Base-by-base conservation (phyloP, 495 filamentous ascomycete genomes). In the Parathielavia hyrcaniae region DNA sequence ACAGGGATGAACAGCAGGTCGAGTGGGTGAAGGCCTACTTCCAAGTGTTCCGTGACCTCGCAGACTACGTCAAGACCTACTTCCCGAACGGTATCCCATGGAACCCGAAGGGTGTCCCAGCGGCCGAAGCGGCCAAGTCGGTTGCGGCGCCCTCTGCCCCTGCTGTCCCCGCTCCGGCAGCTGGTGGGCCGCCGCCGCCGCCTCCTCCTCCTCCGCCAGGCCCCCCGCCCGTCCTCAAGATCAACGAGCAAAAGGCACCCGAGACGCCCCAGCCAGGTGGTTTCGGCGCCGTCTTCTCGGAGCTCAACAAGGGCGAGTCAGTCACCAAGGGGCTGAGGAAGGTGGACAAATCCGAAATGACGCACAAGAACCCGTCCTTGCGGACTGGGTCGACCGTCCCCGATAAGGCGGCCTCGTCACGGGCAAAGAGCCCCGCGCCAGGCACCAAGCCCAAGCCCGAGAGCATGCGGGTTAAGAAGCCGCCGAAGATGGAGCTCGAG, bases 301-400 rank as follows among this genome's bases (percentile, higher is more conserved):
- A 96, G 59, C 79, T 99, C 59, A 97, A 96, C 71, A 85, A 88
- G 64, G 93, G 93, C 53, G 85, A 88, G 59, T 73, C 78, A 22
- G 88, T 99, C 60, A 99, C 93, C 14, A 83, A 86, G 54, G 84
- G 89, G 39, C 80, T 99, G 16, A 83, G 86, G 53, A 99, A 96
- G 76, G 93, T 99, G 30, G 90, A 96, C 73, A 89, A 85, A 65
- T 90, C 86, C 20, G 74, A 96, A 67, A 96, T 96, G 91, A 97
- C 93, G 47, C 93, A 99, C 77, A 97, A 97, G 77, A 99, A 99
- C 74, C 93, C 95, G n/a, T 81, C 82, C 20, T 78, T 99, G 23
- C 85, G 93, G 39, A 83, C 86, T 13, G 76, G 79, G 51, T 86
- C 86, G 10, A 81, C 81, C 12, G 90, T 91, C 7, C 81, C 86